Conservation (phyloP, 148 eudicot species). For the Amaranthus palmeri region DNA sequence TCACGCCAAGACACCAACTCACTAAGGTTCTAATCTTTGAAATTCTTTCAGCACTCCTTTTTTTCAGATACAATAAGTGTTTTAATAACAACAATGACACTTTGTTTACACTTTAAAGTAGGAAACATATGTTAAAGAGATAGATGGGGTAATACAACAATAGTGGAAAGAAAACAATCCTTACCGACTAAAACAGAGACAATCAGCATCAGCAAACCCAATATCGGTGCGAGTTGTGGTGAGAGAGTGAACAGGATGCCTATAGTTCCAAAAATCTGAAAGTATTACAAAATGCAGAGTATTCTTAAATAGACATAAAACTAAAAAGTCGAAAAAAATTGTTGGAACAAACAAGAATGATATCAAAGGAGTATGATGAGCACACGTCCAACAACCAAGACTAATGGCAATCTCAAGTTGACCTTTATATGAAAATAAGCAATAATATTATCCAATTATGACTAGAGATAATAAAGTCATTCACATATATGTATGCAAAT, state of each 20-base stretch:
- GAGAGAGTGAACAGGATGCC: conserved; percentile 76
- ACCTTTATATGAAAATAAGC: neutral
- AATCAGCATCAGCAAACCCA: conserved; percentile 74
- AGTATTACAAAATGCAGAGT: conserved; percentile 19
- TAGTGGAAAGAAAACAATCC: neutral
- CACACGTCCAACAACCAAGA: neutral
- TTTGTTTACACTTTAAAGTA: neutral
- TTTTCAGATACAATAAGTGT: too few relatives aligned
- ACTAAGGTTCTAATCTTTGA: too few relatives aligned
- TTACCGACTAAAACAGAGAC: conserved; percentile 79
- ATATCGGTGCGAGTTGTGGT: conserved; percentile 82
- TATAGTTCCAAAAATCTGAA: conserved; percentile 84
- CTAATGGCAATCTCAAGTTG: neutral
- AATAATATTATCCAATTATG: neutral
- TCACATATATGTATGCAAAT: neutral
- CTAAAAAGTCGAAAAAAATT: neutral
- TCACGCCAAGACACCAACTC: too few relatives aligned
- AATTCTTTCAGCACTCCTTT: too few relatives aligned
- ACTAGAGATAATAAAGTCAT: neutral
- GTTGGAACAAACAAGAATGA: neutral
- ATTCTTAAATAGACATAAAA: conserved; percentile 10
- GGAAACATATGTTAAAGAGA: neutral
- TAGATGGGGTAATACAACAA: neutral
- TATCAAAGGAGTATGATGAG: neutral
- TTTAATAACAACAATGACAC: neutral